Evolutionary conservation across 2,329 filamentous ascomycete species (phyloP).

Genomic region (Cladosporium sphaerospermum): DNA sequence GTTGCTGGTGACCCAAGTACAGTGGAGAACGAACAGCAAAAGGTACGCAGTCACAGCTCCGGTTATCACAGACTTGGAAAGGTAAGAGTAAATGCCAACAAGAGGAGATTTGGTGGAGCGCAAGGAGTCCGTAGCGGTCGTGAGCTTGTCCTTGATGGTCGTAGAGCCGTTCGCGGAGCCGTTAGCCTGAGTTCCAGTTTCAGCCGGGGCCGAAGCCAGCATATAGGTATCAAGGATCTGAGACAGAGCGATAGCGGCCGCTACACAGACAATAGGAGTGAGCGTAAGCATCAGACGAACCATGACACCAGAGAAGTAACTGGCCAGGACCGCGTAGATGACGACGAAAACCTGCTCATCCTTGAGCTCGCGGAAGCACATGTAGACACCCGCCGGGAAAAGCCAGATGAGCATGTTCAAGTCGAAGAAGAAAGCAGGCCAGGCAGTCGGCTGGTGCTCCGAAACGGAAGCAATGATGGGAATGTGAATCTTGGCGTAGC

Average conservation of each 20-base stretch:
- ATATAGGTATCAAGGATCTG: conserved; percentile 85
- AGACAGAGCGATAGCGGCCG: conserved; percentile 82
- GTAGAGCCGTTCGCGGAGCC: conserved; percentile 35
- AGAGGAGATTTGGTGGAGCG: conserved; percentile 65
- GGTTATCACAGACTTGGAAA: conserved; percentile 76
- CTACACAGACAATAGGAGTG: conserved; percentile 92
- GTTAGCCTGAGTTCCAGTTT: conserved; percentile 35
- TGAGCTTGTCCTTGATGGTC: conserved; percentile 48
- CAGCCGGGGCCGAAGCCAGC: conserved; percentile 57
- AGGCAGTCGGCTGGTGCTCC: conserved; percentile 96
- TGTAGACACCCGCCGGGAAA: conserved; percentile 95
- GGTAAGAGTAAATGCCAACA: conserved; percentile 73
- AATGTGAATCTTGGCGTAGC: conserved; percentile 98
- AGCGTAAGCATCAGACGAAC: conserved; percentile 97
- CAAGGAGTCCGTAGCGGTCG: conserved; percentile 52
- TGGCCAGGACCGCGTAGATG: conserved; percentile 92
- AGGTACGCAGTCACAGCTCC: conserved; percentile 71
- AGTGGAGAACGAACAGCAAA: conserved; percentile 90
- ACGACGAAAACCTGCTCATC: conserved; percentile 98
- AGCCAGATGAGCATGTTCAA: conserved; percentile 98
- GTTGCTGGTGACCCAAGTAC: conserved; percentile 98
- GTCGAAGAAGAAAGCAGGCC: conserved; percentile 99
- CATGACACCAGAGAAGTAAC: conserved; percentile 99
- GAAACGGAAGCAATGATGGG: conserved; percentile 99
- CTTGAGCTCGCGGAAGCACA: conserved; percentile 88